These are phyloP conservation scores for Lyophyllum decastes DNA, from an alignment of 768 basidiomycete genomes.

Conservation along the genomic window DNA sequence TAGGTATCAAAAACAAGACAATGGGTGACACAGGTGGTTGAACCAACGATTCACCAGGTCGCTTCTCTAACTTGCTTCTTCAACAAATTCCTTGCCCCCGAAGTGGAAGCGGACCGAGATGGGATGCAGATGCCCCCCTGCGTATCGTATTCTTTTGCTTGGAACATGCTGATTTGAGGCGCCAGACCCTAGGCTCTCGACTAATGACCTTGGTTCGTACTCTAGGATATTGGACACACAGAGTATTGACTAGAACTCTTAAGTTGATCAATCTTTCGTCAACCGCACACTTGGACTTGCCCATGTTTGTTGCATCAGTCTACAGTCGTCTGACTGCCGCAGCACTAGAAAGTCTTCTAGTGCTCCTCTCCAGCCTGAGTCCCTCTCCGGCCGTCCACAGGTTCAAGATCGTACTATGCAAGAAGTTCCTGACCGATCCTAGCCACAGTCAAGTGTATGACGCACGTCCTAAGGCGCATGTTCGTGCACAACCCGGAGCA, in stretches of 20 bases:
- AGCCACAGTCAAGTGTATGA: neutral
- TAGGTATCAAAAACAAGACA: constrained; percentile 21
- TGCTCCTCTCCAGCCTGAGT: constrained; percentile 37
- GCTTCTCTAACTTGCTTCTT: constrained; percentile 55
- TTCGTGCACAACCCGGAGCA: constrained; percentile 26
- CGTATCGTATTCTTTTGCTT: constrained; percentile 44
- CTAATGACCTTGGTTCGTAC: constrained; percentile 31
- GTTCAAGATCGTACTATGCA: constrained; percentile 47
- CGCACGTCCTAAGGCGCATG: constrained; percentile 21
- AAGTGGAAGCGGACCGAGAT: constrained; percentile 46
- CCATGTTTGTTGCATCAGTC: constrained; percentile 38
- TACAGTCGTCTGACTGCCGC: constrained; percentile 31
- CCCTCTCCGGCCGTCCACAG: constrained; percentile 33
- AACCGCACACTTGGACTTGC: constrained; percentile 35
- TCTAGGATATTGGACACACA: constrained; percentile 8
- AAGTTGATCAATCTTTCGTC: constrained; percentile 39
- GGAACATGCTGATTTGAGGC: constrained; percentile 28
- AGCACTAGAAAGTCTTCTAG: constrained; percentile 26
- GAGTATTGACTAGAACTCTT: neutral
- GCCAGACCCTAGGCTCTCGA: constrained; percentile 33
- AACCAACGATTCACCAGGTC: constrained; percentile 5
- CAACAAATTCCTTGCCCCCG: constrained; percentile 60
- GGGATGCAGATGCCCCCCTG: constrained; percentile 55
- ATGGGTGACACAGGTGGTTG: neutral
- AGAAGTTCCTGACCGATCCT: constrained; percentile 25